Evolutionary conservation across 805 yeast genomes (phyloP).

Genomic region (Cyberlindnera euphorbiiphila): DNA sequence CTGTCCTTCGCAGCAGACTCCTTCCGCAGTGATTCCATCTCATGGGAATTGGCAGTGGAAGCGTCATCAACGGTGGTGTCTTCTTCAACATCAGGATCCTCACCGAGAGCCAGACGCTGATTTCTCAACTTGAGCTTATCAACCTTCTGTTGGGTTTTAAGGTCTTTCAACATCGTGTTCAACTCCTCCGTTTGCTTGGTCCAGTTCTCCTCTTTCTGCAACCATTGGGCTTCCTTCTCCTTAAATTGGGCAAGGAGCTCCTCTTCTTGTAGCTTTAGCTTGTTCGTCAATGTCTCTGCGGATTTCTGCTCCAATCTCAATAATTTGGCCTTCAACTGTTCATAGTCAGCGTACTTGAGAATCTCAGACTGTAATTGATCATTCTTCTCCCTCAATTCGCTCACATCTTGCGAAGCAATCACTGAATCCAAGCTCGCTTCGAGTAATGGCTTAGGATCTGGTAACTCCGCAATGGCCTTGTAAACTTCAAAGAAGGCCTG

Average conservation of each 20-base stretch:
- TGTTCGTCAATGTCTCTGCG: slow-evolving; percentile 49
- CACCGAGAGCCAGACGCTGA: slow-evolving; percentile 41
- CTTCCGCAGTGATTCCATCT: slow-evolving; percentile 57
- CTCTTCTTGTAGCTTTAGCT: slow-evolving; percentile 66
- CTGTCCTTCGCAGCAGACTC: slow-evolving; percentile 72
- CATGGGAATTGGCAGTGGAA: not conserved
- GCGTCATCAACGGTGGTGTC: slow-evolving; percentile 1
- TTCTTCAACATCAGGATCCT: slow-evolving; percentile 27
- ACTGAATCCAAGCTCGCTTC: slow-evolving; percentile 67
- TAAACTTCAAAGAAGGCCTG: slow-evolving; percentile 70
- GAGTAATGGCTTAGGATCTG: slow-evolving; percentile 84
- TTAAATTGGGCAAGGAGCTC: slow-evolving; percentile 65
- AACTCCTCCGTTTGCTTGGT: slow-evolving; percentile 48
- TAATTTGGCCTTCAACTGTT: slow-evolving; percentile 61
- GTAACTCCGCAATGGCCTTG: slow-evolving; percentile 78
- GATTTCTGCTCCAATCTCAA: slow-evolving; percentile 57
- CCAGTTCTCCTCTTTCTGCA: slow-evolving; percentile 48
- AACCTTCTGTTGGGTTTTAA: slow-evolving; percentile 44
- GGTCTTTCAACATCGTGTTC: slow-evolving; percentile 56
- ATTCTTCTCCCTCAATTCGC: slow-evolving; percentile 48
- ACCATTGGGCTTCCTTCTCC: slow-evolving; percentile 73
- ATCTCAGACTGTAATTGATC: slow-evolving; percentile 52
- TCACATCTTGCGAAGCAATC: slow-evolving; percentile 48
- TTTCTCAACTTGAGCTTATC: slow-evolving; percentile 39
- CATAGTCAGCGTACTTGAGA: slow-evolving; percentile 71